phyloP scores from a whole-genome alignment of 2,329 filamentous ascomycete species.

The Colletotrichum somersetense region DNA sequence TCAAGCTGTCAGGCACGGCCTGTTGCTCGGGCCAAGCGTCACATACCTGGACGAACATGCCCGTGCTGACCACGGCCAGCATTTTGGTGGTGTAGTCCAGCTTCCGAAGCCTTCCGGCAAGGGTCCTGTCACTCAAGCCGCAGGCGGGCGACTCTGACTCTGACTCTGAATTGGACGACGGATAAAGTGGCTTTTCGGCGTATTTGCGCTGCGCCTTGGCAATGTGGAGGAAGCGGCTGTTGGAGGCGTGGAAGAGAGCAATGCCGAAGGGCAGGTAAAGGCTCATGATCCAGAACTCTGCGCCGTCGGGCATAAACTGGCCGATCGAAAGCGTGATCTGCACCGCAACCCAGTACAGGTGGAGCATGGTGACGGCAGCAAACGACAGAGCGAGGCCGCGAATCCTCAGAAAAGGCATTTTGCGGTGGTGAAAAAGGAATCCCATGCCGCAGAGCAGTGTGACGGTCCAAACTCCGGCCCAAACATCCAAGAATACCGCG shows the following conservation, averaged over 20 bases:
- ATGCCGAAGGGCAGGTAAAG: constrained; percentile 74
- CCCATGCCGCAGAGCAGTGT: constrained; percentile 55
- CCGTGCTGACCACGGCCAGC: constrained; percentile 63
- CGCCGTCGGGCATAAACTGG: constrained; percentile 61
- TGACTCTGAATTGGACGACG: constrained; percentile 33
- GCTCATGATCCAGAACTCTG: constrained; percentile 77
- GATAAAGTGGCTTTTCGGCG: constrained; percentile 39
- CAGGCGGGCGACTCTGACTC: constrained; percentile 35
- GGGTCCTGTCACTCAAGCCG: constrained; percentile 44
- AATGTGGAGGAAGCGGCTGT: constrained; percentile 70
- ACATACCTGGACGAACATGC: constrained; percentile 69
- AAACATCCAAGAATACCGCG: constrained; percentile 57
- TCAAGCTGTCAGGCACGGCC: constrained; percentile 16
- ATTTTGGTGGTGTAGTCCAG: constrained; percentile 63
- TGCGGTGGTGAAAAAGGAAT: constrained; percentile 56
- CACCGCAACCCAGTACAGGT: constrained; percentile 58
- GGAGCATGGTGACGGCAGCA: constrained; percentile 54
- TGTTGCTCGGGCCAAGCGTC: constrained; percentile 10
- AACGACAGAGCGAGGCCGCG: constrained; percentile 47
- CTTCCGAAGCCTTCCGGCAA: constrained; percentile 53
- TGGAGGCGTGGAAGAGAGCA: constrained; percentile 74
- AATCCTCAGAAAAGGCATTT: constrained; percentile 56
- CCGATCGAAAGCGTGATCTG: constrained; percentile 56
- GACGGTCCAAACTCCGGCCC: constrained; percentile 54
- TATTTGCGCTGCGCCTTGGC: constrained; percentile 63